phyloP scores from a whole-genome alignment of 2,329 filamentous ascomycete genomes.

The Monosporascus sp. region DNA sequence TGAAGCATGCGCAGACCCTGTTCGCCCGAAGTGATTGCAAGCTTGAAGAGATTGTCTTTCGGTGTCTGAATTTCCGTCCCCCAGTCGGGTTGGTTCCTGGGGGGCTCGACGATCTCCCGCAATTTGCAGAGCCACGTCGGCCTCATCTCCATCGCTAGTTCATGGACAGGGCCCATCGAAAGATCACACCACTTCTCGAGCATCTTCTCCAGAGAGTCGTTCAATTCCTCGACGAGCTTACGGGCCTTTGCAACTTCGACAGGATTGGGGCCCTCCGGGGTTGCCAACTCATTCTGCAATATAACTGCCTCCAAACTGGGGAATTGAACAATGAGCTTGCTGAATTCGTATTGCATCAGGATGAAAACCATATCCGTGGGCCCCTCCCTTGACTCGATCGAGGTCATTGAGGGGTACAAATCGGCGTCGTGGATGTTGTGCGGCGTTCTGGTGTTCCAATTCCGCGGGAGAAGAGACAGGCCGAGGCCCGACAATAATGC shows the following conservation, averaged over 20 bases:
- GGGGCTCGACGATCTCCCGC: slow-evolving; percentile 40
- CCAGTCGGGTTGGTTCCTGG: slow-evolving; percentile 43
- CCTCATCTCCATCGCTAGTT: slow-evolving; percentile 43
- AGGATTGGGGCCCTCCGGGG: slow-evolving; percentile 17
- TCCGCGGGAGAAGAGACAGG: slow-evolving; percentile 44
- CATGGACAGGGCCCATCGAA: slow-evolving; percentile 47
- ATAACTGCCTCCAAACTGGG: slow-evolving; percentile 46
- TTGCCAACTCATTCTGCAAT: slow-evolving; percentile 36
- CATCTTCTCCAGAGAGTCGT: slow-evolving; percentile 37
- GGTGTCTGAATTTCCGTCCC: slow-evolving; percentile 43
- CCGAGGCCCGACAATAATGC: slow-evolving; percentile 54
- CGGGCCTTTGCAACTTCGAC: slow-evolving; percentile 37
- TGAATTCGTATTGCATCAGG: slow-evolving; percentile 45
- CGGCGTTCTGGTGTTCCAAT: slow-evolving; percentile 52
- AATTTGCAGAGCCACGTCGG: slow-evolving; percentile 46
- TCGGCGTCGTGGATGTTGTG: slow-evolving; percentile 56
- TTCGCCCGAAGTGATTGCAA: slow-evolving; percentile 45
- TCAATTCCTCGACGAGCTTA: slow-evolving; percentile 36
- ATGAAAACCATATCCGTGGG: slow-evolving; percentile 59
- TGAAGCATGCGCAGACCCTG: slow-evolving; percentile 41
- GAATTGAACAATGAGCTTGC: slow-evolving; percentile 43
- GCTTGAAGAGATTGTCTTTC: slow-evolving; percentile 51
- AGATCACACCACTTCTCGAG: slow-evolving; percentile 47
- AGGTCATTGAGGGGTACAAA: slow-evolving; percentile 47
- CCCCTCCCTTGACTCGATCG: slow-evolving; percentile 46